phyloP scores from a whole-genome alignment of 768 basidiomycete genomes.

The Trametes punicea region DNA sequence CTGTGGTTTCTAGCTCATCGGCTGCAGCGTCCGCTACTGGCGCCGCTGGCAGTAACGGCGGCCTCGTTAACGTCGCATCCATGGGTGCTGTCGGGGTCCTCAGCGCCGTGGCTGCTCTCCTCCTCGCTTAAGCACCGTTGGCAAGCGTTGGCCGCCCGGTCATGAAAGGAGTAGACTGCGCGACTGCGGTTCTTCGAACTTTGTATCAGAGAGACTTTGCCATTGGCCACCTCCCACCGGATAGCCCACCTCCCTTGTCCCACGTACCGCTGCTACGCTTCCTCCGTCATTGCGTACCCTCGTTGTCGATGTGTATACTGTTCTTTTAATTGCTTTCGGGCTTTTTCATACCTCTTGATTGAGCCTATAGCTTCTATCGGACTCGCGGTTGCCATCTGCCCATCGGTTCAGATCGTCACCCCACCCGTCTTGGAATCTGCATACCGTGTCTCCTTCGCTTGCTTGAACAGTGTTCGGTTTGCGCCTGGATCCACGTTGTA shows the following conservation, averaged over 20 bases:
- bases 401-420: not conserved
- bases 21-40: constrained; percentile 22
- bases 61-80: constrained; percentile 24
- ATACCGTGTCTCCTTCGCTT: not conserved
- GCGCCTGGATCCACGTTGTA: constrained; percentile 12
- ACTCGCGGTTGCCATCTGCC: constrained; percentile 6
- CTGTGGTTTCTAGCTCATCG: constrained; percentile 15
- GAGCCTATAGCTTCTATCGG: not conserved
- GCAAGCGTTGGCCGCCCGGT: not conserved
- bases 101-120: constrained; percentile 36
- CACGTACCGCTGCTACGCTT: not conserved
- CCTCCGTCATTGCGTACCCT: not conserved
- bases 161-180: constrained; percentile 7
- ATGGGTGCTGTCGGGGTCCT: constrained; percentile 39
- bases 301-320: not conserved
- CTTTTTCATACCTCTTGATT: not conserved
- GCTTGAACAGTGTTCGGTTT: constrained; percentile 4
- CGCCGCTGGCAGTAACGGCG: constrained; percentile 27
- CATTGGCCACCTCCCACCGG: constrained; percentile 13
- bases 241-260: constrained; percentile 15
- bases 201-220: constrained; percentile 14
- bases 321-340: not conserved
- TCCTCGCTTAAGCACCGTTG: constrained; percentile 33
- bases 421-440: not conserved
- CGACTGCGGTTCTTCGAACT: constrained; percentile 12